A percentile compares a stretch with the other conserved stretches of the same genome.
Conservation (phyloP, 345 rosid genomes). For the Theobroma cacao region DNA sequence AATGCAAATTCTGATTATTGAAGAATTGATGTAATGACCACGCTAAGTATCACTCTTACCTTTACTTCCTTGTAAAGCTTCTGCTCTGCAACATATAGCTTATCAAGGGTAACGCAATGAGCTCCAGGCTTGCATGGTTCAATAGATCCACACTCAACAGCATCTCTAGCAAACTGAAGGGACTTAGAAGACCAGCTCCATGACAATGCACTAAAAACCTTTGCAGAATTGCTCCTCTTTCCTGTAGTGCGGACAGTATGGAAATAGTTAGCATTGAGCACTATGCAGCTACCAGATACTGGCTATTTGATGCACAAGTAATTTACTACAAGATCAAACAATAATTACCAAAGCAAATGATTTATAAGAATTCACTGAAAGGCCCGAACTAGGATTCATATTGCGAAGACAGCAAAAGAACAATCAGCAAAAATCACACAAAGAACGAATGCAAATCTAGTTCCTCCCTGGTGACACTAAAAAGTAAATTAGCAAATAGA, state of each 20-base stretch:
- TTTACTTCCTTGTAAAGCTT: constrained; percentile 76
- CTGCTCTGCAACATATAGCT: constrained; percentile 71
- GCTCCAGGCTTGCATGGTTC: constrained; percentile 89
- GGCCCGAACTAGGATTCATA: not conserved
- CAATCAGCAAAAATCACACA: not conserved
- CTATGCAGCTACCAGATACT: not conserved
- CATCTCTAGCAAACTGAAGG: constrained; percentile 51
- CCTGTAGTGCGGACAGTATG: constrained; percentile 34
- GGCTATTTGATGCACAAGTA: not conserved
- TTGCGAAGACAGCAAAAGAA: not conserved
- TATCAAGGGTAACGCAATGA: constrained; percentile 75
- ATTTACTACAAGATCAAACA: not conserved
- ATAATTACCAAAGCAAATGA: not conserved
- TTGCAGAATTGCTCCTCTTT: constrained; percentile 74
- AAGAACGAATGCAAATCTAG: not conserved
- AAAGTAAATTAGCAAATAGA: not conserved
- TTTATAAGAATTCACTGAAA: not conserved
- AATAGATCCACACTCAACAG: constrained; percentile 31
- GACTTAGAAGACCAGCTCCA: constrained; percentile 93
- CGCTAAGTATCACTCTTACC: constrained; percentile 37
- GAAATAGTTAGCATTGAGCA: not conserved
- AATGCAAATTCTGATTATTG: not conserved
- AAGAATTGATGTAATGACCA: not conserved
- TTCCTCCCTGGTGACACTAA: not conserved
- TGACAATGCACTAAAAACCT: constrained; percentile 85